A percentile compares a stretch with the other conserved stretches of the same genome.
phyloP scores from a whole-genome alignment of 2,329 filamentous ascomycete species.

The Verticillium albo-atrum region DNA sequence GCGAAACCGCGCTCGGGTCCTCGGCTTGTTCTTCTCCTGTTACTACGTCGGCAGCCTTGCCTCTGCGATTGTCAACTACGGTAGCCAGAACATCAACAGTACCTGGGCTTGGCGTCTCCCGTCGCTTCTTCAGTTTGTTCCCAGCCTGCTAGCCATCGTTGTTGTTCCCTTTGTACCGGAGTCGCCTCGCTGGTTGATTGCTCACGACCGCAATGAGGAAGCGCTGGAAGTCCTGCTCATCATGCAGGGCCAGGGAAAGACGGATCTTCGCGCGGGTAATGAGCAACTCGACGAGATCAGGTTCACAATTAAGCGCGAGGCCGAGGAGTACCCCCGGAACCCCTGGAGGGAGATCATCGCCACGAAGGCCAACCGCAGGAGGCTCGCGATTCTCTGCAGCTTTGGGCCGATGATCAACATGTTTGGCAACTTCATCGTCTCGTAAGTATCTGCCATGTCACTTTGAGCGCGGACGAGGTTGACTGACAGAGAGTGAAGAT shows the following conservation, averaged over 20 bases:
- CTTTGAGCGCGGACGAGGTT: too few relatives aligned
- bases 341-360: constrained; percentile 21
- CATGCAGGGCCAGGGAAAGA: constrained; percentile 35
- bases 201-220: constrained; percentile 22
- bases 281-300: constrained; percentile 16
- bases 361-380: constrained; percentile 17
- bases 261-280: constrained; percentile 8
- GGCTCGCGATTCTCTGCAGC: constrained; percentile 17
- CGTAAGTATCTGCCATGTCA: constrained; percentile 10
- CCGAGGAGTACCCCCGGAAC: constrained; percentile 16
- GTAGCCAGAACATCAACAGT: constrained; percentile 23
- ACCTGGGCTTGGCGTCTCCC: constrained; percentile 32
- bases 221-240: constrained; percentile 29
- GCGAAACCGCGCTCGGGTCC: constrained; percentile 12
- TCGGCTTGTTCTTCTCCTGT: constrained; percentile 14
- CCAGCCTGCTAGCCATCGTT: constrained; percentile 19
- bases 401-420: constrained; percentile 22
- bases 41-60: constrained; percentile 23
- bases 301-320: constrained; percentile 16
- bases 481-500: constrained; percentile 5
- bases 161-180: constrained; percentile 4
- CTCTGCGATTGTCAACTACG: constrained; percentile 23
- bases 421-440: constrained; percentile 25
- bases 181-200: constrained; percentile 29
- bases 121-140: constrained; percentile 25